Base-by-base conservation (phyloP, 2,329 filamentous ascomycete genomes). In the Fusarium sp. region DNA sequence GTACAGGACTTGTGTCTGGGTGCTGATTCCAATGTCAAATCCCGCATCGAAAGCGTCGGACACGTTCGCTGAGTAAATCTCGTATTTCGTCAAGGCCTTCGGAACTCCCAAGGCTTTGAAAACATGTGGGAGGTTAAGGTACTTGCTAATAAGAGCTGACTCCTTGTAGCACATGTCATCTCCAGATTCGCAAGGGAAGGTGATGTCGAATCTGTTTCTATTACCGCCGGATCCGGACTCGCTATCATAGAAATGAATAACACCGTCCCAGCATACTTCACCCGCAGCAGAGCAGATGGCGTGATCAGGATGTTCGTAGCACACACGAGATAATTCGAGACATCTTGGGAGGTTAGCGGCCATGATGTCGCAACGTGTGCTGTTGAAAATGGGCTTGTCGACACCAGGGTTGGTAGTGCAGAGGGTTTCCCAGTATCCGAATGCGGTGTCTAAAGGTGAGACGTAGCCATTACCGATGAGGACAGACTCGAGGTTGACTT, bases 401-500 rank as follows among this genome's bases (percentile, higher is more conserved):
- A 70, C 44, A 4, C 67, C 67, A 0, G 67, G 63, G 6, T 68
- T 68, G 1, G 68, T 69, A 3, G 62, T 71, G 50, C 68, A 71
- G 2, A 71, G 65, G 0, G 68, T 71, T 4, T 71, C 68, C 52
- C 67, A 71, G 23, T 71, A 71, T 21, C 68, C 68, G 10, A 55
- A 71, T 1, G 63, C 53, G 0, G 62, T 71, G 14, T 71, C 68
- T 4, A 71, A 6, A 0, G 65, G 68, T 2, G 68, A 71, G 17
- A 71, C 57, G 6, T 67, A 71, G 2, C 56, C 68, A n/a, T 71
- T 68, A 0, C 68, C 68, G 4, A 69, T 71, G 4, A 71, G 54
- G 0, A 71, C 56, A 5, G 52, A 62, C 7, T 59, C 57, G 0
- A 71, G 54, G 5, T 66, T 68, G 1, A 71, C 39, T 7, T 68